Evolutionary conservation across 140 eudicot species (phyloP).

Genomic region (Anethum foeniculum): DNA sequence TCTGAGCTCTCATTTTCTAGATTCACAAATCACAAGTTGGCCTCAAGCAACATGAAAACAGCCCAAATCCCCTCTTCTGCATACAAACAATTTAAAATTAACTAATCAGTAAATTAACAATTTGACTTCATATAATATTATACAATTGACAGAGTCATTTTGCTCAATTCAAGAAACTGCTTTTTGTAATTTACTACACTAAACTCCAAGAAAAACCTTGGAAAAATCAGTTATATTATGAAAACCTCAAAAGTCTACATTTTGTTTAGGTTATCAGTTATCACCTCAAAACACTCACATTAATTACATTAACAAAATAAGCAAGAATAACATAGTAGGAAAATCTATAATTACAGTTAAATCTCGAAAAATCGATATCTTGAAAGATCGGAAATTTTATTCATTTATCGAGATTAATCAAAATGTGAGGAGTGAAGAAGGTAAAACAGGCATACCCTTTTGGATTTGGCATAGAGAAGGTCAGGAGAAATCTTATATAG

Average conservation of each 20-base stretch:
- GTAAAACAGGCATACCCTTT: constrained; percentile 37
- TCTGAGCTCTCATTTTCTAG: background rate
- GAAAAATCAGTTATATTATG: background rate
- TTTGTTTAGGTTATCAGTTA: background rate
- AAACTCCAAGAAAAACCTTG: background rate
- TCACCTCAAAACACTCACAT: background rate
- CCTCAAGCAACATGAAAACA: constrained; percentile 80
- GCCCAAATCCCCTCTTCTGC: constrained; percentile 64
- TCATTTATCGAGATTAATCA: too few species aligned
- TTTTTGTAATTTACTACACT: constrained; percentile 4
- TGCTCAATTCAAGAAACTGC: constrained; percentile 4
- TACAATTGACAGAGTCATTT: background rate
- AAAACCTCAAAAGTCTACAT: background rate
- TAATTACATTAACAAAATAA: too few species aligned
- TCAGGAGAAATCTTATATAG: constrained; percentile 82
- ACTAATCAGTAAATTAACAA: constrained; percentile 1
- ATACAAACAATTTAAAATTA: constrained; percentile 3
- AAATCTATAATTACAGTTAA: too few species aligned
- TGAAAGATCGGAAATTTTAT: too few species aligned
- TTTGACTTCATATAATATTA: constrained; percentile 5
- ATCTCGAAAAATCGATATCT: background rate
- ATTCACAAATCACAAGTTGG: constrained; percentile 59
- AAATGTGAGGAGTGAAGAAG: background rate
- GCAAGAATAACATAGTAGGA: too few species aligned
- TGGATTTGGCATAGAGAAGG: constrained; percentile 57